Conservation (phyloP, 2,329 filamentous ascomycete species). For the Aspergillus terreus region DNA sequence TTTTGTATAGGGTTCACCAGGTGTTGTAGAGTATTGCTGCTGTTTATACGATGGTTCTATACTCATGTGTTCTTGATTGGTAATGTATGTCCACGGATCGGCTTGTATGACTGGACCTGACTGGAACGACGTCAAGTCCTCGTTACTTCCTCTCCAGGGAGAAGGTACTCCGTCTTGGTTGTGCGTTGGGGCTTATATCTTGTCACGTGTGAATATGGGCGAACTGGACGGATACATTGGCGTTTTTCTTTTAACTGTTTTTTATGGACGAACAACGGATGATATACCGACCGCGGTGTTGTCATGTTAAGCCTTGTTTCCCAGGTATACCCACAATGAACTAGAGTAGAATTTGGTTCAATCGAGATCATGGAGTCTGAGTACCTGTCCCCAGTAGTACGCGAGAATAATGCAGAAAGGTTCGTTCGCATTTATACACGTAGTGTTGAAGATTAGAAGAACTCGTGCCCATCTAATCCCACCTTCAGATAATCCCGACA, state of each 20-base stretch:
- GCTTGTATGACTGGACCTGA: slow-evolving; percentile 18
- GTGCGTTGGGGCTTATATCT: slow-evolving; percentile 6
- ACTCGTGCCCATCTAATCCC: too few species aligned
- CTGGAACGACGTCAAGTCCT: slow-evolving; percentile 9
- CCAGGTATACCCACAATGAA: too few species aligned
- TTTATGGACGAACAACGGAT: slow-evolving; percentile 1
- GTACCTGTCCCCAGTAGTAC: too few species aligned
- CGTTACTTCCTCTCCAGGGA: background rate
- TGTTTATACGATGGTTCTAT: background rate
- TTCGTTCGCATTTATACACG: too few species aligned
- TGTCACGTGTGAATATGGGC: slow-evolving; percentile 15
- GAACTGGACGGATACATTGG: slow-evolving; percentile 7
- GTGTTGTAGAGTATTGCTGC: background rate
- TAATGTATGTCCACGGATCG: slow-evolving; percentile 19
- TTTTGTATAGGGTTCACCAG: background rate
- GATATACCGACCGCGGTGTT: background rate
- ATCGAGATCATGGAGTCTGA: too few species aligned
- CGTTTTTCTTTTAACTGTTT: slow-evolving; percentile 1
- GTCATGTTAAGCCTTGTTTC: background rate
- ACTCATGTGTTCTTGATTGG: background rate
- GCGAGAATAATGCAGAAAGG: too few species aligned
- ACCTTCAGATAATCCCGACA: too few species aligned
- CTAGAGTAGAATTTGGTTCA: too few species aligned
- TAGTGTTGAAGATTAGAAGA: too few species aligned
- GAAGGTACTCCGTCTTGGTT: too few species aligned